phyloP scores from a whole-genome alignment of 2,329 filamentous ascomycete genomes.

The Penicillium sp. region DNA sequence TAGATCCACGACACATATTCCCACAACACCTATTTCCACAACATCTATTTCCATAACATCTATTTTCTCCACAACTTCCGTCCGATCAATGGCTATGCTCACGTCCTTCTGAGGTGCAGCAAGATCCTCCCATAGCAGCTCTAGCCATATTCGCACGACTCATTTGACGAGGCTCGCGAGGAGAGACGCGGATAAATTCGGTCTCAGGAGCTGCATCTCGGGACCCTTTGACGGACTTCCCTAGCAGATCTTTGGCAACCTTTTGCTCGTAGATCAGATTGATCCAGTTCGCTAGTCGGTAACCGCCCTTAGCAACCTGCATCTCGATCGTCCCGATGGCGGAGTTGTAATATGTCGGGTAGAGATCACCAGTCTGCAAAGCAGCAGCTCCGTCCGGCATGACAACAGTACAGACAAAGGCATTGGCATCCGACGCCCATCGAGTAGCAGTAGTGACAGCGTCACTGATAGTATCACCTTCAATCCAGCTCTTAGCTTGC shows the following conservation, averaged over 20 bases:
- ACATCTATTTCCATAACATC: too few relatives aligned
- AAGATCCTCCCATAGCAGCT: slow-evolving; percentile 20
- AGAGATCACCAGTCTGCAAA: slow-evolving; percentile 62
- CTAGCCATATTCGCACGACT: slow-evolving; percentile 19
- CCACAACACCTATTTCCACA: too few relatives aligned
- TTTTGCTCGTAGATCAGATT: slow-evolving; percentile 16
- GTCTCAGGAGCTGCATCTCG: neutral
- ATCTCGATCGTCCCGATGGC: slow-evolving; percentile 58
- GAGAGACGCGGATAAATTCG: slow-evolving; percentile 8
- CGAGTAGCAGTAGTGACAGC: slow-evolving; percentile 55
- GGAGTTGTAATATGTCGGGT: slow-evolving; percentile 52
- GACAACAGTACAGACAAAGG: slow-evolving; percentile 63
- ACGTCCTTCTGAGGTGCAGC: slow-evolving; percentile 12
- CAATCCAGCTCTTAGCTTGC: slow-evolving; percentile 54
- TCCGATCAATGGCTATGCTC: slow-evolving; percentile 6
- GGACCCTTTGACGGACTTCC: neutral
- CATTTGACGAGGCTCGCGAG: slow-evolving; percentile 8
- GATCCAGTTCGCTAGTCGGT: slow-evolving; percentile 59
- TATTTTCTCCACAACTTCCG: neutral
- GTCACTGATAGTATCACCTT: slow-evolving; percentile 55
- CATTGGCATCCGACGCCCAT: slow-evolving; percentile 67
- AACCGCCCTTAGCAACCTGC: slow-evolving; percentile 67
- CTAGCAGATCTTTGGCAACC: slow-evolving; percentile 12
- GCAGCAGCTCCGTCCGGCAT: slow-evolving; percentile 57
- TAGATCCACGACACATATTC: too few relatives aligned